Evolutionary conservation across 768 basidiomycete genomes (phyloP), one percentile per base, ranked within the genome.

Genomic region (Podaxis sp.): DNA sequence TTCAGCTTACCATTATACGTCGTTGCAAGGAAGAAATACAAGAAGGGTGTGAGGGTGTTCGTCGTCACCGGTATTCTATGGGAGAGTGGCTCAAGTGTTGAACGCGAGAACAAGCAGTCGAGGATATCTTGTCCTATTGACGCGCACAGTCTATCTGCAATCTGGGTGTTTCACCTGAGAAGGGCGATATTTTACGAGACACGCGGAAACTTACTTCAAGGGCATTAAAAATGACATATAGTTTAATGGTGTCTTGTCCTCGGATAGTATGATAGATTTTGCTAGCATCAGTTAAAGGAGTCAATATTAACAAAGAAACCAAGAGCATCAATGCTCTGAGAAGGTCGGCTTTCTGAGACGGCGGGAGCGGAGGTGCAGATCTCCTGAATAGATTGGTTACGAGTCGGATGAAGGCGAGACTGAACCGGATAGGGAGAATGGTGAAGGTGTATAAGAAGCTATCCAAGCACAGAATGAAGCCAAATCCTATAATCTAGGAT

Each of bases 221-320:
- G 10, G 95, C 95, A 72, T 98, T 98, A 76, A 98, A 99, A 54
- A 99, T 96, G 62, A 99, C 97, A 76, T 98, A 98, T 52, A 99
- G 75, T 76, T 98, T 99, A 77, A 99, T 96, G 2, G 94, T 97
- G 66, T 99, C 97, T 73, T 98, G 97, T 0, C 95, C 96, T 21
- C 97, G 87, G 58, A 99, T 98, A 14, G 89, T 90, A 68, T 99
- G 97, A 67, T 99, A 99, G 65, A 99, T 96, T 77, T 95, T 95
- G 74, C 94, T 96, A 9, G 94, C 91, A 69, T 99, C 96, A 5
- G 95, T 95, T 42, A 95, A 80, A 1, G 90, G 88, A 36, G 87
- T 81, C 4, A 98, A 78, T 21, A 95, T 80, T 16, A 86, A 64
- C 50, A 95, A 81, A 0, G 95, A 91, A 27, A 88, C 70, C 1